Evolutionary conservation across 768 basidiomycete species (phyloP).

Genomic region (Tephrocybe sp.): DNA sequence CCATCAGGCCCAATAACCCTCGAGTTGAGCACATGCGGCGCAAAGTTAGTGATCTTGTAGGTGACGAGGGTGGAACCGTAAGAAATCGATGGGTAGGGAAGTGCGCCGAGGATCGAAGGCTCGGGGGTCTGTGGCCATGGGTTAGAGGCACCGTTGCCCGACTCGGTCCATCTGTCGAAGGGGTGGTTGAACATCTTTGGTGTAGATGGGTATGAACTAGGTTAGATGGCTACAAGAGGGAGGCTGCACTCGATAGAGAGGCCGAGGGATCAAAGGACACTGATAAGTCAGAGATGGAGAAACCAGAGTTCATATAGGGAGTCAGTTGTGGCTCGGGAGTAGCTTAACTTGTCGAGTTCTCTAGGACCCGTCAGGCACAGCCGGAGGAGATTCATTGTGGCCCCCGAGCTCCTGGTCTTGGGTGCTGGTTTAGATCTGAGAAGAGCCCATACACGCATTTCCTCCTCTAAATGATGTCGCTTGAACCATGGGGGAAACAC

Average conservation of each 20-base stretch:
- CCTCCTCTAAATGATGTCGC: neutral
- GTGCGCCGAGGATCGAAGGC: slow-evolving; percentile 62
- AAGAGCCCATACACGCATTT: neutral
- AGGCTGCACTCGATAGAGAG: neutral
- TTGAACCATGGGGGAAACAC: neutral
- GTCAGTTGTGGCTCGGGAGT: neutral
- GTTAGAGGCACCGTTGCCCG: slow-evolving; percentile 23
- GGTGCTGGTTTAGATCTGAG: neutral
- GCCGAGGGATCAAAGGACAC: neutral
- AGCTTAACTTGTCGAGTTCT: neutral
- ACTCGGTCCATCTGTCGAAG: slow-evolving; percentile 34
- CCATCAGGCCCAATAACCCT: slow-evolving; percentile 47
- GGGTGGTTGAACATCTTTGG: slow-evolving; percentile 33
- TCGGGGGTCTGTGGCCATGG: slow-evolving; percentile 23
- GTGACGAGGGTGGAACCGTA: slow-evolving; percentile 29
- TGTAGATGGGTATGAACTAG: neutral
- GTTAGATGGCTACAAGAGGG: neutral
- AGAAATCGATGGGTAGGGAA: slow-evolving; percentile 47
- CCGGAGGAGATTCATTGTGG: no score
- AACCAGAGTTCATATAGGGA: neutral
- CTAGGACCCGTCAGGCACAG: neutral
- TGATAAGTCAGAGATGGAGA: neutral
- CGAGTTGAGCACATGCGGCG: slow-evolving; percentile 53
- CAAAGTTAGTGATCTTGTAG: slow-evolving; percentile 50
- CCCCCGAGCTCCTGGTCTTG: no score